phyloP scores from a whole-genome alignment of 2,329 filamentous ascomycete genomes.

The Furcasterigmium sp. region DNA sequence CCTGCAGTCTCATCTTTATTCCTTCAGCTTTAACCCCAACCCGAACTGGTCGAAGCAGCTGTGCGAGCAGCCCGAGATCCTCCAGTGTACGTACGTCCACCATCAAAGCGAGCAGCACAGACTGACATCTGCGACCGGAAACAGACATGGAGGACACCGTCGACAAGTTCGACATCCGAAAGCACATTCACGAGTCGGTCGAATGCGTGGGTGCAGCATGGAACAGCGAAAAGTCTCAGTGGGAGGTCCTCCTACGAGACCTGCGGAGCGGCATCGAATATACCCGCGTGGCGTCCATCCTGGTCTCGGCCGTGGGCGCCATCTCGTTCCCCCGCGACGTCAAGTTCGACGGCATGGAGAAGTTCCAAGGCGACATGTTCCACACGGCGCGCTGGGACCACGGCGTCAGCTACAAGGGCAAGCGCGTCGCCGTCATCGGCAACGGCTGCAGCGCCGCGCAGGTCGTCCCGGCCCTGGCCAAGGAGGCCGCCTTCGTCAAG shows the following conservation, averaged over 20 bases:
- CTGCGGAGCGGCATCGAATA: conserved; percentile 11
- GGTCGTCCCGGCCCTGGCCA: conserved; percentile 25
- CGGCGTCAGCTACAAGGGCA: conserved; percentile 17
- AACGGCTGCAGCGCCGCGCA: conserved; percentile 29
- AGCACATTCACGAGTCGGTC: conserved; percentile 12
- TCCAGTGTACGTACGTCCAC: too few relatives aligned
- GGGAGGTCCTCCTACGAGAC: conserved; percentile 15
- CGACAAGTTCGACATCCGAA: conserved; percentile 15
- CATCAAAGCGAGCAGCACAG: too few relatives aligned
- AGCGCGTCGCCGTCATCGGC: conserved; percentile 28
- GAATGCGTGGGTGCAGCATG: conserved; percentile 17
- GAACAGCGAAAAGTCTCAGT: conserved; percentile 13
- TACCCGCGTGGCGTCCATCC: conserved; percentile 10
- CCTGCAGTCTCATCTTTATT: conserved; percentile 31
- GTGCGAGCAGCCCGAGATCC: conserved; percentile 27
- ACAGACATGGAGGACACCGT: conserved; percentile 13
- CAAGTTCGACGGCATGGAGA: conserved; percentile 19
- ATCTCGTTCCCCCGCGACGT: conserved; percentile 18
- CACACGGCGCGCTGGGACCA: conserved; percentile 30
- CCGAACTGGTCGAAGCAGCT: conserved; percentile 30
- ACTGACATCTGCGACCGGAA: not conserved
- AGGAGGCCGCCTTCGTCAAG: conserved; percentile 15
- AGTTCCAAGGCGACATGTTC: conserved; percentile 26
- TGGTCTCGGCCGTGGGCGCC: conserved; percentile 21
- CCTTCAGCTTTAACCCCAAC: conserved; percentile 34